A percentile compares a stretch with the other conserved stretches of the same genome.
These are phyloP conservation scores for Aspergillus panamensis DNA, from an alignment of 495 filamentous ascomycete genomes.

Conservation along the genomic window DNA sequence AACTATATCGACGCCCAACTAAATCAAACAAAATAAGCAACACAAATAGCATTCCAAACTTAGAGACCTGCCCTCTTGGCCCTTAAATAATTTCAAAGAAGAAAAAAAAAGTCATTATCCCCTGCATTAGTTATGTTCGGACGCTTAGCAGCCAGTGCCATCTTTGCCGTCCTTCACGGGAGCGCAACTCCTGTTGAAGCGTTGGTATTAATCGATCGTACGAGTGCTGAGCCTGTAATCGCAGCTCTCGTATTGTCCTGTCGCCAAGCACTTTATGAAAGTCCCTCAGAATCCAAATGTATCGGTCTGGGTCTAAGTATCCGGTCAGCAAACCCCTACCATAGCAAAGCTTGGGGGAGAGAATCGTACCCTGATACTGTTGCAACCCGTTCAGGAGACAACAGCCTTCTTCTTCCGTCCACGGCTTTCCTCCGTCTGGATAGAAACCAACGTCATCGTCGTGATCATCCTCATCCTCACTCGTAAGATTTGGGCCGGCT, in stretches of 20 bases:
- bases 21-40: not conserved
- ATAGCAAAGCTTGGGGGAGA: not conserved
- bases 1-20: not conserved
- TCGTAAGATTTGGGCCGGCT: not conserved
- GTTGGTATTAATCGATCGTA: not conserved
- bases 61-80: not conserved
- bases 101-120: too few relatives aligned
- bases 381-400: conserved; percentile 23
- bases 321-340: not conserved
- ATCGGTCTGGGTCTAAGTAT: conserved; percentile 17
- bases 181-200: conserved; percentile 9
- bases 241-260: conserved; percentile 17
- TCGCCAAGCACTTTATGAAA: conserved; percentile 15
- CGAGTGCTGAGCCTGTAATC: conserved; percentile 12
- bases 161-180: conserved; percentile 23
- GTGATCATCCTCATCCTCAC: too few relatives aligned
- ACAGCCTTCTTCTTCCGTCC: conserved; percentile 18
- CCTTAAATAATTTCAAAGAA: not conserved
- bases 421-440: conserved; percentile 3
- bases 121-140: not conserved
- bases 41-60: not conserved
- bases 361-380: conserved; percentile 21
- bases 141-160: conserved; percentile 25
- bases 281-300: conserved; percentile 15
- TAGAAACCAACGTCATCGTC: not conserved